These are phyloP conservation scores for Rutidosis leptorrhynchoides DNA, from an alignment of 129 eudicot genomes.

Conservation along the genomic window DNA sequence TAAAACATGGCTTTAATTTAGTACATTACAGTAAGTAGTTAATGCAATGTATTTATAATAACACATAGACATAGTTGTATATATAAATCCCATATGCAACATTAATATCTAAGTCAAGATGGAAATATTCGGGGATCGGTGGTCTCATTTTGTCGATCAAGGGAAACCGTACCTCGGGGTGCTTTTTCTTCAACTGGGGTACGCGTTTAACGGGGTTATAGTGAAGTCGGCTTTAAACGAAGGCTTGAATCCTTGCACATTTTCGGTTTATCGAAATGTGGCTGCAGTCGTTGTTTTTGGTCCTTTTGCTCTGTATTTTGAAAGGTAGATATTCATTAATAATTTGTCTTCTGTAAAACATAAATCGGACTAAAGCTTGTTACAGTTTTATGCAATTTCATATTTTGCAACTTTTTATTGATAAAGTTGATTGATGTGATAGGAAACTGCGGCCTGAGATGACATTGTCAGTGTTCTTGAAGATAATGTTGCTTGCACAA, in stretches of 20 bases:
- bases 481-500: conserved; percentile 56
- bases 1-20: conserved; percentile 17
- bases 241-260: conserved; percentile 68
- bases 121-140: conserved; percentile 28
- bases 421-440: conserved; percentile 1
- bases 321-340: conserved; percentile 43
- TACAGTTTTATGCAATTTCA: background rate
- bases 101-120: conserved; percentile 13
- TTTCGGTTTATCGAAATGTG: conserved; percentile 66
- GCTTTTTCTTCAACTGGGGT: conserved; percentile 58
- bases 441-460: conserved; percentile 61
- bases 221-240: conserved; percentile 64
- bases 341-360: too few relatives aligned
- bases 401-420: background rate
- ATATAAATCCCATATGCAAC: conserved; percentile 2
- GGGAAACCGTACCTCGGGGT: conserved; percentile 58
- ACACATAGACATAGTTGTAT: conserved; percentile 19
- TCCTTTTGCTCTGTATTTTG: conserved; percentile 65
- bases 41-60: conserved; percentile 1
- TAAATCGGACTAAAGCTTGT: background rate
- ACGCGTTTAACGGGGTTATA: conserved; percentile 56
- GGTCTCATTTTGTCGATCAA: conserved; percentile 13
- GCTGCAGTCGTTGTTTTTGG: conserved; percentile 55
- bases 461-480: conserved; percentile 49
- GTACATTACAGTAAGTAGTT: background rate